phyloP scores from a whole-genome alignment of 2,329 filamentous ascomycete genomes.

The Mariannaea elegans region DNA sequence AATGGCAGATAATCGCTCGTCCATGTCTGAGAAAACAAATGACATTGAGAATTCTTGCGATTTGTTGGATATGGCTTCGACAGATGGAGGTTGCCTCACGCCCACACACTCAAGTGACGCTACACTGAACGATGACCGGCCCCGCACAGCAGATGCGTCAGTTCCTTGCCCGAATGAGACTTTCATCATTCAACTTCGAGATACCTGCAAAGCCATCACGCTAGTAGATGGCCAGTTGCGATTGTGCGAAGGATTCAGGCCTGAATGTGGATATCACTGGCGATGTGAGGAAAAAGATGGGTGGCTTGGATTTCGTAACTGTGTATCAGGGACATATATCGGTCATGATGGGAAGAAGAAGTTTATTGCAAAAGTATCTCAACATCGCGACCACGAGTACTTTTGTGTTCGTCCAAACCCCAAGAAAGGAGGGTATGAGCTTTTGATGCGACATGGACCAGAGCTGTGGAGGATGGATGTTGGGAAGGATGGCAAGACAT shows the following conservation, averaged over 20 bases:
- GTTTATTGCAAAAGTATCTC: conserved; percentile 34
- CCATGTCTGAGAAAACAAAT: not conserved
- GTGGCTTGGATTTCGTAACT: conserved; percentile 50
- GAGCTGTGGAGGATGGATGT: conserved; percentile 43
- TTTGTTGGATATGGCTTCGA: conserved; percentile 28
- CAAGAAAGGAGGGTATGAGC: conserved; percentile 43
- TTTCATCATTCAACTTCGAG: conserved; percentile 44
- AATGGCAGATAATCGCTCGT: not conserved
- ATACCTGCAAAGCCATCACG: conserved; percentile 41
- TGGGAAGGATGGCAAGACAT: conserved; percentile 26
- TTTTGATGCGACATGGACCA: conserved; percentile 41
- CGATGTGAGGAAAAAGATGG: conserved; percentile 47
- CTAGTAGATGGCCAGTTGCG: conserved; percentile 41
- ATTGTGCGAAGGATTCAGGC: conserved; percentile 28
- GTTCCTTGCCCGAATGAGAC: conserved; percentile 38
- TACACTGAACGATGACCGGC: conserved; percentile 12
- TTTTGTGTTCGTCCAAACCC: conserved; percentile 42
- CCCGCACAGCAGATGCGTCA: conserved; percentile 21
- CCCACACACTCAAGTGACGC: conserved; percentile 24
- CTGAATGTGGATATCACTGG: conserved; percentile 46
- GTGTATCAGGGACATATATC: conserved; percentile 43
- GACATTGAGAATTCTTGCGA: not conserved
- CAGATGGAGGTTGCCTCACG: conserved; percentile 23
- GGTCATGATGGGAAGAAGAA: conserved; percentile 41
- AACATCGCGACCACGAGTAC: conserved; percentile 41